phyloP scores from a whole-genome alignment of 75 land plant species.

The Pinus albicaulis region DNA sequence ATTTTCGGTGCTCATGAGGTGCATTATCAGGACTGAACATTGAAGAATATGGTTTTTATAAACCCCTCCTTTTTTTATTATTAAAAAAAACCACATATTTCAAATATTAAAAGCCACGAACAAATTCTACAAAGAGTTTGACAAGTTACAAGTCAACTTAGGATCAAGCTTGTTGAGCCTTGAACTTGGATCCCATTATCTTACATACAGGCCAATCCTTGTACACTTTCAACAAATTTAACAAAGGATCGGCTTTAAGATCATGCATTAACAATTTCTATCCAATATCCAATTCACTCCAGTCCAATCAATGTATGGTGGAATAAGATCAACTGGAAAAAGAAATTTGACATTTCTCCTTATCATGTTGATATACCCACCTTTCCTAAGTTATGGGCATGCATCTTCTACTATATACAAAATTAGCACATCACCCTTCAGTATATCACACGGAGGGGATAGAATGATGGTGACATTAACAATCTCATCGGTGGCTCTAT shows the following conservation, averaged over 20 bases:
- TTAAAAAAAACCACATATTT: background rate
- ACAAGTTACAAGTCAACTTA: slow-evolving; percentile 1
- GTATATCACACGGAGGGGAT: no score
- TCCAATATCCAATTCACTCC: slow-evolving; percentile 74
- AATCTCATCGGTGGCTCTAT: no score
- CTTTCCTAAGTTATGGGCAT: slow-evolving; percentile 12
- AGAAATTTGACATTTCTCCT: slow-evolving; percentile 65
- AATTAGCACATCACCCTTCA: no score
- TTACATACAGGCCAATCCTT: slow-evolving; percentile 68
- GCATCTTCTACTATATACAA: no score
- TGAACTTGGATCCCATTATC: slow-evolving; percentile 51
- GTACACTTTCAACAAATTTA: slow-evolving; percentile 32
- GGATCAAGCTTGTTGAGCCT: background rate
- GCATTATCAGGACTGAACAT: no score
- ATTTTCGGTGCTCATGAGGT: no score
- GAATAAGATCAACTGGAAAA: slow-evolving; percentile 83
- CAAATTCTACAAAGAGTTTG: background rate
- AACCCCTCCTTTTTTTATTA: no score
- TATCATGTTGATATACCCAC: slow-evolving; percentile 73
- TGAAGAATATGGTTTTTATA: no score
- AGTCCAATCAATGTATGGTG: slow-evolving; percentile 87
- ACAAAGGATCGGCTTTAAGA: slow-evolving; percentile 78
- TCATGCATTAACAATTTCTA: slow-evolving; percentile 68
- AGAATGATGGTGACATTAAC: no score
- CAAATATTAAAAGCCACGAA: background rate